Evolutionary conservation across 768 basidiomycete genomes (phyloP), one percentile per base, ranked within the genome.

Genomic region (Lactarius hengduanensis): DNA sequence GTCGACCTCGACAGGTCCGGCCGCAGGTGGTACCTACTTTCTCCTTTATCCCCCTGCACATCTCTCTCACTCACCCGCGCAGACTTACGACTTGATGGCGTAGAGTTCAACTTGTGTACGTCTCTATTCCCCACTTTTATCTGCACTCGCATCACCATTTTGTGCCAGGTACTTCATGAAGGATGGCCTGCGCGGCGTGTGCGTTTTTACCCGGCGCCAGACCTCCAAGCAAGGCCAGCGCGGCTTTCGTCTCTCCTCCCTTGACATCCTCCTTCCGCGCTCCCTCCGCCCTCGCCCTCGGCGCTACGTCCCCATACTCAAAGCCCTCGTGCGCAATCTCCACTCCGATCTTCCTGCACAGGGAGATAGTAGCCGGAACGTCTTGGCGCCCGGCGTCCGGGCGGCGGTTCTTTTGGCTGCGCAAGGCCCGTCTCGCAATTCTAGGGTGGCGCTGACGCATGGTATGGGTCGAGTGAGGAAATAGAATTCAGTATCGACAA

Each of bases 191-290:
- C 84, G 84, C 4, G 92, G 90, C 15, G 86, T 94, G 45, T 89
- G 87, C 71, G 78, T 93, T 26, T 94, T 92, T 73, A 82, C 85
- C 32, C 80, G 90, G 3, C 83, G 89, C n/a, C 80, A 81, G 69
- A 90, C 91, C 0, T 74, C 83, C 10, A 89, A 90, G 70, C 77
- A 83, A 28, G 90, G 90, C 2, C 90, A 91, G 66, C 85, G 92
- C 57, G 92, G 92, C 15, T 90, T 89, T 73, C 86, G 88, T 30
- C 85, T 94, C 30, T 88, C 88, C 9, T 90, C 92, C 3, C 78
- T 94, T 0, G 91, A 91, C 38, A 82, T 93, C 36, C 79, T 93
- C 1, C 81, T 92, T 22, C 86, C 84, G 5, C 84, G 82, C 63
- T 88, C 88, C 9, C 71, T 77, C 2, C 80, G 88, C 61, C 83